Base-by-base conservation (phyloP, 179 eudicot species). In the Spinacia oleracea region DNA sequence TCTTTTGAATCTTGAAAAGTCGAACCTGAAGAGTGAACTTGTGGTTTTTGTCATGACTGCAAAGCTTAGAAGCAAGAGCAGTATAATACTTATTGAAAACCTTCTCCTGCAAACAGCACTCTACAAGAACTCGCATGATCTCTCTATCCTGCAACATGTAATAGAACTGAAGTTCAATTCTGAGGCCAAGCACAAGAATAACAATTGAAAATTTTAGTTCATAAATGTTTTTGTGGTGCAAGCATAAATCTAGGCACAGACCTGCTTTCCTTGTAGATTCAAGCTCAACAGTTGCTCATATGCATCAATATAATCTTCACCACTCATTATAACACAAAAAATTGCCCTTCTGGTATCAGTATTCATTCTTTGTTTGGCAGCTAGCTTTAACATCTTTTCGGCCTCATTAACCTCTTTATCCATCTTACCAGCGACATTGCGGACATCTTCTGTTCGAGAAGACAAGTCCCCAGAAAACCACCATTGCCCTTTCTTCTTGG, bases 241-340 rank as follows among this genome's bases (percentile, higher is more conserved):
- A 55, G 10, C 64, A 78, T 46, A 63, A 56, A 68, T 23, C 62
- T n/a, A 59, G 64, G 68, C 40, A 79, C 73, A 6, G 67, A 91
- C 98, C 98, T 93, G 99, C 83, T 96, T 96, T 80, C 99, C 99
- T 63, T 87, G 92, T 83, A 96, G 81, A 86, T 89, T 91, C 84
- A 96, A 82, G 81, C 98, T 87, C 43, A 96, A 81, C 63, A 96
- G 89, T 89, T 94, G 93, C 89, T 92, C 99, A 82, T 91, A 96
- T 50, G 99, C 93, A 81, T 96, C 99, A 46, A 91, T 72, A 38
- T 94, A 96, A 82, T 96, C 99, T 80, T 96, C 99, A 35, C 93
- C 94, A 64, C 93, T 94, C 98, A 94, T 96, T 73, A 96, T 89
- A 58, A 96, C 89, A 85, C 97, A 94, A 82, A 96, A 96, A 53